Evolutionary conservation across 164 flowering plant genomes (phyloP).

Genomic region (Vitis rotundifolia): DNA sequence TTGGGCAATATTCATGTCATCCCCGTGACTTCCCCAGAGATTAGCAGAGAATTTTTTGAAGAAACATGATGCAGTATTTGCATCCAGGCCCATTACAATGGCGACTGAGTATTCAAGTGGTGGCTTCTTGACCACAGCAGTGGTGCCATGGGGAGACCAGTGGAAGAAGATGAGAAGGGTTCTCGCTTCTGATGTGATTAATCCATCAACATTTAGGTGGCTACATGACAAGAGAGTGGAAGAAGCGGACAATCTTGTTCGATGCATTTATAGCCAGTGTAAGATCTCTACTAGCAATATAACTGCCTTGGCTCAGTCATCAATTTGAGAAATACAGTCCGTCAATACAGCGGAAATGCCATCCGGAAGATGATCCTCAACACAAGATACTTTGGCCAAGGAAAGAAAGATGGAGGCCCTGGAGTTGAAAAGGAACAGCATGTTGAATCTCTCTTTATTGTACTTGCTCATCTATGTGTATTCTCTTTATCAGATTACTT

Average conservation of each 20-base stretch:
- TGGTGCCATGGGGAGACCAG: slow-evolving; percentile 24
- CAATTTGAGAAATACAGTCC: slow-evolving; percentile 15
- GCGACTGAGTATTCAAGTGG: slow-evolving; percentile 7
- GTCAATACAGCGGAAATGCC: slow-evolving; percentile 21
- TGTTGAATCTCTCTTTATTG: slow-evolving; percentile 5
- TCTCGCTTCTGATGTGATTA: slow-evolving; percentile 12
- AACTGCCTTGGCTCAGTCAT: slow-evolving; percentile 8
- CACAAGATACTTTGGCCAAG: slow-evolving; percentile 18
- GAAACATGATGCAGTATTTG: slow-evolving; percentile 20
- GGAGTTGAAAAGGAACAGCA: too few species aligned
- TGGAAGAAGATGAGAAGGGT: slow-evolving; percentile 36
- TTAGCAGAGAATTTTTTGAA: slow-evolving; percentile 24
- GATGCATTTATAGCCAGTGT: slow-evolving; percentile 14
- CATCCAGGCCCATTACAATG: slow-evolving; percentile 22
- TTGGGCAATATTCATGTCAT: slow-evolving; percentile 25
- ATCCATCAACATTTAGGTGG: slow-evolving; percentile 8
- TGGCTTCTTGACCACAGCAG: slow-evolving; percentile 14
- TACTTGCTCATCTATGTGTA: slow-evolving; percentile 10
- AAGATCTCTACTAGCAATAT: not conserved
- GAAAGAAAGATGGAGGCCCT: slow-evolving; percentile 22
- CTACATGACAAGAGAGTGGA: slow-evolving; percentile 15
- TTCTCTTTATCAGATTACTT: slow-evolving; percentile 29
- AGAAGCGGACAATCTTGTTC: slow-evolving; percentile 29
- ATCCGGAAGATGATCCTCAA: slow-evolving; percentile 27
- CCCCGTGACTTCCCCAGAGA: slow-evolving; percentile 22